phyloP scores from a whole-genome alignment of 148 eudicot genomes.

The Rhododendron ovatum region DNA sequence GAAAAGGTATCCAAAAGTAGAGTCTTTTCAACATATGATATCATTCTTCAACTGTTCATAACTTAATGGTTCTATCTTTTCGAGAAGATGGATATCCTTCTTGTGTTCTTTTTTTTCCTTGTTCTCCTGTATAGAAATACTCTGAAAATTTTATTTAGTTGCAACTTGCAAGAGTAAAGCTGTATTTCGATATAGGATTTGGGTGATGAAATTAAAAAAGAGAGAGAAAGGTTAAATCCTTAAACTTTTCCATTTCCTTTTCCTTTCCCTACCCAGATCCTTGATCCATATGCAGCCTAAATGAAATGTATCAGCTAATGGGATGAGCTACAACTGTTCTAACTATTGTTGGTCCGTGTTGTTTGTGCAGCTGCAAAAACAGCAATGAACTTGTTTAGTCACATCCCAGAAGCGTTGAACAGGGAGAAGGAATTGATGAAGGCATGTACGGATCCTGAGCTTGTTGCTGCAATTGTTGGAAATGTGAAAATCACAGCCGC shows the following conservation, averaged over 20 bases:
- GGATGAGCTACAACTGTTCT: background rate
- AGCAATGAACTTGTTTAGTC: slow-evolving; percentile 82
- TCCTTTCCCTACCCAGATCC: background rate
- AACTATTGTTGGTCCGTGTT: background rate
- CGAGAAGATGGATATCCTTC: background rate
- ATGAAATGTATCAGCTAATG: background rate
- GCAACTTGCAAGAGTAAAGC: background rate
- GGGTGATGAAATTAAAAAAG: background rate
- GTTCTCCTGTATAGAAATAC: background rate
- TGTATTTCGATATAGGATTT: background rate
- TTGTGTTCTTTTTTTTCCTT: background rate
- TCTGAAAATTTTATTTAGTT: background rate
- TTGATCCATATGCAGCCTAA: background rate
- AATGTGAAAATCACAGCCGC: slow-evolving; percentile 83
- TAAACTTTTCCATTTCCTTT: background rate
- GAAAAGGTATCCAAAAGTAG: slow-evolving; percentile 62
- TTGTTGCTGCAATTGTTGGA: slow-evolving; percentile 85
- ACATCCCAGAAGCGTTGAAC: slow-evolving; percentile 64
- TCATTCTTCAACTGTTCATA: background rate
- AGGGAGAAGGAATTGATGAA: slow-evolving; percentile 98
- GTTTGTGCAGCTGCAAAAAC: slow-evolving; percentile 75
- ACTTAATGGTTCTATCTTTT: background rate
- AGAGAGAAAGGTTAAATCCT: background rate
- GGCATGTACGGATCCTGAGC: slow-evolving; percentile 95
- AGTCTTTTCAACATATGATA: background rate